phyloP scores from a whole-genome alignment of 2,329 filamentous ascomycete species.

The Aspergillus transmontanensis region DNA sequence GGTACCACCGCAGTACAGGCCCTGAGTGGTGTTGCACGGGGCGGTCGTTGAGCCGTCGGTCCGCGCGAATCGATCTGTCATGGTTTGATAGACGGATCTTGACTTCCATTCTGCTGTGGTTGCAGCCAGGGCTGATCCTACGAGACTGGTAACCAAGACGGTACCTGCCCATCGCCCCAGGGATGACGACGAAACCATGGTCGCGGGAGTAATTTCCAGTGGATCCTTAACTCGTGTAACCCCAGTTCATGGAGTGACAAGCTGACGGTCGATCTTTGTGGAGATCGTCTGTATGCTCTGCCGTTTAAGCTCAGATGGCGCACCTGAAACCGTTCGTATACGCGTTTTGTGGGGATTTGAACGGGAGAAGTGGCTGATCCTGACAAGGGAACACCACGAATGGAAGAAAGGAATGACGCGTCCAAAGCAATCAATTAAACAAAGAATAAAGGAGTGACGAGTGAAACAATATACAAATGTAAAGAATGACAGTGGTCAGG shows the following conservation, averaged over 20 bases:
- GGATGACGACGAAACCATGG: neutral
- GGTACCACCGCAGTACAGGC: conserved; percentile 61
- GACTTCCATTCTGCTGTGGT: conserved; percentile 39
- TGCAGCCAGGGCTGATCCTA: conserved; percentile 23
- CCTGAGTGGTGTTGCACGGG: conserved; percentile 30
- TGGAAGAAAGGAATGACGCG: neutral
- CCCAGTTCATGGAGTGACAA: neutral
- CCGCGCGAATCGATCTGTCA: conserved; percentile 50
- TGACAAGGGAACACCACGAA: neutral
- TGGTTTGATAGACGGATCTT: conserved; percentile 49
- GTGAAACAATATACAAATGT: neutral
- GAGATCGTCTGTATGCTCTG: neutral
- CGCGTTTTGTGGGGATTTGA: neutral
- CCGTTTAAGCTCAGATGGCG: neutral
- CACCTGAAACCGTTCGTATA: neutral
- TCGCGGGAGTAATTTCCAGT: neutral
- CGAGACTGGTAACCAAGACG: neutral
- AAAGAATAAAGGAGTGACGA: neutral
- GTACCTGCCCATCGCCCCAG: neutral
- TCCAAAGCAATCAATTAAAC: neutral
- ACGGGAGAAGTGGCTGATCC: neutral
- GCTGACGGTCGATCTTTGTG: neutral
- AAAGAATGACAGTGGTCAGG: neutral
- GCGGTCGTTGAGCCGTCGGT: conserved; percentile 40
- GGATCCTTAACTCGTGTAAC: neutral